Percentiles rank a stretch among this genome's conserved stretches.
Conservation (phyloP, 1,139 yeast species). For the Lizanozyma gosingica region DNA sequence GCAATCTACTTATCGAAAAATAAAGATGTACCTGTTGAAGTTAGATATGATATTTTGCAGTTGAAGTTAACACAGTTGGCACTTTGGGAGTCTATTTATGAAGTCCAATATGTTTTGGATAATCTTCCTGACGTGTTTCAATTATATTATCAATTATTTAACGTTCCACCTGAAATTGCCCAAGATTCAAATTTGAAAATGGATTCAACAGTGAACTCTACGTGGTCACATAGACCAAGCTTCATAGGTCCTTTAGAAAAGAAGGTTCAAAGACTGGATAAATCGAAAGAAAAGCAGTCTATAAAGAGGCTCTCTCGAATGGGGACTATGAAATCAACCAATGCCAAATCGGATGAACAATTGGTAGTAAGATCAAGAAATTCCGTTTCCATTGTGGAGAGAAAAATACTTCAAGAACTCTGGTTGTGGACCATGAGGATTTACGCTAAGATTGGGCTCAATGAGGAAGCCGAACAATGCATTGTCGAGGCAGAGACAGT, state of each 20-base stretch:
- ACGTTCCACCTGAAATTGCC: background rate
- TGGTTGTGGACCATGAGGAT: conserved; percentile 74
- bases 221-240: conserved; percentile 43
- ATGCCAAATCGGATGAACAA: conserved; percentile 6
- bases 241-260: conserved; percentile 26
- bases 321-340: background rate
- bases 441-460: conserved; percentile 48
- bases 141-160: conserved; percentile 47
- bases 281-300: conserved; percentile 5
- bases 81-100: conserved; percentile 55
- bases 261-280: conserved; percentile 2
- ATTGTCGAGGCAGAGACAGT: conserved; percentile 60
- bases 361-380: conserved; percentile 1
- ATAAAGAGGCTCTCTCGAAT: conserved; percentile 2
- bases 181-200: background rate
- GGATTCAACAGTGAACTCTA: conserved; percentile 1
- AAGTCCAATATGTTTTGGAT: conserved; percentile 54
- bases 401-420: conserved; percentile 43
- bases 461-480: conserved; percentile 62
- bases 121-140: conserved; percentile 58
- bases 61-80: conserved; percentile 72
- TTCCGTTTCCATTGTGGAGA: conserved; percentile 10
- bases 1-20: conserved; percentile 16
- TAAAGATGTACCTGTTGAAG: background rate
- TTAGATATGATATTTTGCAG: conserved; percentile 46